A percentile compares a stretch with the other conserved stretches of the same genome.
Conservation (phyloP, 805 yeast genomes). For the Schizosaccharomyces cryophilus region DNA sequence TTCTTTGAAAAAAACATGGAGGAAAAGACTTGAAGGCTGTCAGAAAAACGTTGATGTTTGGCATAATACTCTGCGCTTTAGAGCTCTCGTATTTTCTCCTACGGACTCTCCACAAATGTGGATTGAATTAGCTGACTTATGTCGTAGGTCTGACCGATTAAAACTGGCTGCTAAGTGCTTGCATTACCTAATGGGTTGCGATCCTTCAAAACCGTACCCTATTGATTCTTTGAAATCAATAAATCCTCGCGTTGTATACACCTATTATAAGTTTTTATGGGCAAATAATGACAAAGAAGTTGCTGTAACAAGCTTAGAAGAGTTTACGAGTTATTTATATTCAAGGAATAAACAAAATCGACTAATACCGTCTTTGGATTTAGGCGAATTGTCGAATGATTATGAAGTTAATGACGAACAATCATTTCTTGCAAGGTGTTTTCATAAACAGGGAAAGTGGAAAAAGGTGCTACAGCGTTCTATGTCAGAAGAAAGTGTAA, state of each 20-base stretch:
- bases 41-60: constrained; percentile 94
- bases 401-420: neutral
- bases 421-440: constrained; percentile 61
- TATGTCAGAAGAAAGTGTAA: constrained; percentile 49
- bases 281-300: constrained; percentile 73
- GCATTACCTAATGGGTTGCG: constrained; percentile 43
- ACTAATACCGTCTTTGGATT: no score
- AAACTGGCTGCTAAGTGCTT: constrained; percentile 81
- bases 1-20: constrained; percentile 78
- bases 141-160: constrained; percentile 83
- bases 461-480: constrained; percentile 43
- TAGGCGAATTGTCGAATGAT: no score
- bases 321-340: neutral
- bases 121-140: constrained; percentile 90
- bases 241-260: constrained; percentile 90
- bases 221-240: constrained; percentile 27
- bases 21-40: constrained; percentile 70
- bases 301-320: constrained; percentile 25
- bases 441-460: constrained; percentile 97
- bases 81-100: constrained; percentile 81
- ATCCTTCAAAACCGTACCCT: constrained; percentile 27
- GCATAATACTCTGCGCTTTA: constrained; percentile 82
- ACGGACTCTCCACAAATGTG: constrained; percentile 92
- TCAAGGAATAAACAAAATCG: neutral
- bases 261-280: constrained; percentile 93